Percentiles rank a stretch among this genome's conserved stretches.
Conservation (phyloP, 2,329 filamentous ascomycete species). For the Colletotrichum lindemuthianum region DNA sequence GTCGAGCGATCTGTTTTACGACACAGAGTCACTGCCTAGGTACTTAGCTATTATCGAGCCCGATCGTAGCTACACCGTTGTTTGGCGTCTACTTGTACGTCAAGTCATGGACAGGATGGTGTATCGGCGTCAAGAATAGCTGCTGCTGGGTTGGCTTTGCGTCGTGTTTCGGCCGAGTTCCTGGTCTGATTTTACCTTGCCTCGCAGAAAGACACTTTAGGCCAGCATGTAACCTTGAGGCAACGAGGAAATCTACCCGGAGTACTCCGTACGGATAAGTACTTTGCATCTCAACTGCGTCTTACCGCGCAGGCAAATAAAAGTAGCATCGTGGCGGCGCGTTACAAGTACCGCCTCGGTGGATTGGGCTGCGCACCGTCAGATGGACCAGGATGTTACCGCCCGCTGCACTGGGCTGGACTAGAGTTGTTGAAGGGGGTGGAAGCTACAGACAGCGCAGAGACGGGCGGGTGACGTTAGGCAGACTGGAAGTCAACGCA, state of each 20-base stretch:
- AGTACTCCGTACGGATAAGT: too few relatives aligned
- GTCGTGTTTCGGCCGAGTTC: slow-evolving; percentile 26
- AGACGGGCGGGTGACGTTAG: slow-evolving; percentile 13
- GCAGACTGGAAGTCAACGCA: slow-evolving; percentile 7
- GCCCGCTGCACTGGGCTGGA: slow-evolving; percentile 8
- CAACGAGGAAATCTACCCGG: too few relatives aligned
- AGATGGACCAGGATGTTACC: slow-evolving; percentile 10
- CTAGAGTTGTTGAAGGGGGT: slow-evolving; percentile 4
- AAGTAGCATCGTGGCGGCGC: slow-evolving; percentile 30
- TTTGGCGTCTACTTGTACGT: too few relatives aligned
- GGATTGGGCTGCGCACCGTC: slow-evolving; percentile 17
- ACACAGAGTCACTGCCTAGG: too few relatives aligned
- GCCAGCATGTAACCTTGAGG: too few relatives aligned
- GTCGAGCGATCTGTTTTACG: too few relatives aligned
- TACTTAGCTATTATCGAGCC: too few relatives aligned
- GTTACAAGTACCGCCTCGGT: slow-evolving; percentile 15
- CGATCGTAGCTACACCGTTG: too few relatives aligned
- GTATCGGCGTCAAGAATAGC: too few relatives aligned
- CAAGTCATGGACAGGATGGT: too few relatives aligned
- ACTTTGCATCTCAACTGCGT: neutral
- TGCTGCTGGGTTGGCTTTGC: neutral
- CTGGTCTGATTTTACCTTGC: slow-evolving; percentile 12
- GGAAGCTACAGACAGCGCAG: slow-evolving; percentile 10
- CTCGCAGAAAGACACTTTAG: neutral
- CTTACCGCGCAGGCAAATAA: neutral